Percentiles rank a stretch among this genome's conserved stretches.
Conservation (phyloP, 176 grass and related monocot species). For the Ampelocalamus luodianensis region DNA sequence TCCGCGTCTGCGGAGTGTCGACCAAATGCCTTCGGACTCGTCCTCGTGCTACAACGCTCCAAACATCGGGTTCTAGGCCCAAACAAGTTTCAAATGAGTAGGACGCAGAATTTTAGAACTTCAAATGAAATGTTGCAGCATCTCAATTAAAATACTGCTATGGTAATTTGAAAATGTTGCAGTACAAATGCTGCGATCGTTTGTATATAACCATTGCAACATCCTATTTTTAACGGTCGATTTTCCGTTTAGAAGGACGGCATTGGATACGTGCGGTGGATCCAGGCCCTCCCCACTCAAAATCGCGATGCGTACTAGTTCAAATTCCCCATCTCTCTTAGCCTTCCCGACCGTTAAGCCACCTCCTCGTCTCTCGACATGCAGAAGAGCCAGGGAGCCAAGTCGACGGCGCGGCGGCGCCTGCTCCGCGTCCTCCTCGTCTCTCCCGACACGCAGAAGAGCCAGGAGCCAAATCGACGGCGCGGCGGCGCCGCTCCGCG, state of each 20-base stretch:
- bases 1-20: too few relatives aligned
- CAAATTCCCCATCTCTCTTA: slow-evolving; percentile 12
- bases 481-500: slow-evolving; percentile 55
- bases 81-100: neutral
- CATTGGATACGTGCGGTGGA: neutral
- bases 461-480: slow-evolving; percentile 50
- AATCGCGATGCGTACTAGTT: neutral
- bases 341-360: slow-evolving; percentile 52
- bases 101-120: neutral
- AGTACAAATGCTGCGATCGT: too few relatives aligned
- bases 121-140: neutral
- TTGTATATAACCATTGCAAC: too few relatives aligned
- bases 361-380: neutral
- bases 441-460: slow-evolving; percentile 52
- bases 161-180: too few relatives aligned
- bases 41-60: too few relatives aligned
- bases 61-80: too few relatives aligned
- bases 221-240: neutral
- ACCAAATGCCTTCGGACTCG: too few relatives aligned
- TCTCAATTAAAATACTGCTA: neutral
- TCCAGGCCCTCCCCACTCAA: neutral
- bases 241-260: neutral
- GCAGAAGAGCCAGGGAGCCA: slow-evolving; percentile 58
- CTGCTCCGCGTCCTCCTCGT: slow-evolving; percentile 47
- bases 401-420: slow-evolving; percentile 58